Conservation (phyloP, 257 asterid species). For the Sherardia arvensis region DNA sequence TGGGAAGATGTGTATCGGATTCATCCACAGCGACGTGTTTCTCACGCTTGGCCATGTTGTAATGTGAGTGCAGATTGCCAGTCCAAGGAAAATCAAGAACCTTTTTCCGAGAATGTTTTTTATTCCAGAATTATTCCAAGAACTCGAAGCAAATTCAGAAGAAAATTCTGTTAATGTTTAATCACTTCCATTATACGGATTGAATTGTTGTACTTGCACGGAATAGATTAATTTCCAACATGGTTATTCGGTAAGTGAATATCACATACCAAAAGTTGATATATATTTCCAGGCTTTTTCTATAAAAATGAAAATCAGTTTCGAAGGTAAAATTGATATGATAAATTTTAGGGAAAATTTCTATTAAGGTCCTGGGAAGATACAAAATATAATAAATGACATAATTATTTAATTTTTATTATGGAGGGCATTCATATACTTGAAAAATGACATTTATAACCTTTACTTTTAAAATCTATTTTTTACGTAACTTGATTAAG, state of each 20-base stretch:
- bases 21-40: not conserved
- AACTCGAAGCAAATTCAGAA: not conserved
- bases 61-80: not conserved
- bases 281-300: too few species aligned
- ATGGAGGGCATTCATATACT: too few species aligned
- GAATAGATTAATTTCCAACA: not conserved
- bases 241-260: not conserved
- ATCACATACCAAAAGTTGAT: not conserved
- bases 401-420: too few species aligned
- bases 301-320: too few species aligned
- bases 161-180: not conserved
- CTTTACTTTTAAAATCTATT: too few species aligned
- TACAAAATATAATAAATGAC: too few species aligned
- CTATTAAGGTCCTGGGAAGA: too few species aligned
- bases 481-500: too few species aligned
- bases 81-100: not conserved
- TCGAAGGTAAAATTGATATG: too few species aligned
- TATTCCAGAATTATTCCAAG: not conserved
- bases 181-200: not conserved
- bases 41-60: not conserved
- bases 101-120: not conserved
- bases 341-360: too few species aligned
- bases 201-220: too few species aligned
- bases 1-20: not conserved
- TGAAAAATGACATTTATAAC: too few species aligned